These are phyloP conservation scores for Multifurca ochricompacta DNA, from an alignment of 768 basidiomycete species.

Conservation along the genomic window DNA sequence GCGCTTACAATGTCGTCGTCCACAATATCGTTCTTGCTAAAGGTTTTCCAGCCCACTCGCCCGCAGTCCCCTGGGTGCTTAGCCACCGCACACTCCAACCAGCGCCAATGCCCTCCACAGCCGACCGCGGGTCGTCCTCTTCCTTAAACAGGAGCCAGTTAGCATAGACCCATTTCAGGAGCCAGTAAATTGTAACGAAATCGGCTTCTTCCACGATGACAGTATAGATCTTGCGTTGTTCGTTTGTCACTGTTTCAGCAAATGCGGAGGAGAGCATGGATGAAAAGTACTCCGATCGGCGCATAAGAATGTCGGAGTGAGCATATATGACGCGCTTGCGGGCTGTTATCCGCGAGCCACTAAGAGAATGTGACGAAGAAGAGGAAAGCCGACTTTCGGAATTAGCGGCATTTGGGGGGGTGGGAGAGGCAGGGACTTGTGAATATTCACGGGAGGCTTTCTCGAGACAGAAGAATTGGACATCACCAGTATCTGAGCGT, in stretches of 20 bases:
- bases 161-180: slow-evolving; percentile 68
- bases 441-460: slow-evolving; percentile 29
- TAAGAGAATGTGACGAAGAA: slow-evolving; percentile 35
- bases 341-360: slow-evolving; percentile 41
- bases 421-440: slow-evolving; percentile 25
- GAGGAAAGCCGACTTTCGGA: slow-evolving; percentile 34
- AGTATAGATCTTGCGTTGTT: slow-evolving; percentile 52
- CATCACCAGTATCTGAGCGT: slow-evolving; percentile 59
- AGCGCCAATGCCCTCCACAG: slow-evolving; percentile 59
- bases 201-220: slow-evolving; percentile 73
- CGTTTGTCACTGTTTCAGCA: slow-evolving; percentile 43
- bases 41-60: slow-evolving; percentile 67
- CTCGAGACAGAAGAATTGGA: slow-evolving; percentile 69
- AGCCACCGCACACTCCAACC: slow-evolving; percentile 60
- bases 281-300: slow-evolving; percentile 72
- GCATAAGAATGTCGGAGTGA: slow-evolving; percentile 66
- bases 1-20: slow-evolving; percentile 42
- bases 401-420: slow-evolving; percentile 26
- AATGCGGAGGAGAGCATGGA: slow-evolving; percentile 69
- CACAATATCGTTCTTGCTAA: slow-evolving; percentile 31
- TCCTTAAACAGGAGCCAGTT: slow-evolving; percentile 68
- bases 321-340: slow-evolving; percentile 72
- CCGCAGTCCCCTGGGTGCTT: slow-evolving; percentile 32
- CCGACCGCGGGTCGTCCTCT: slow-evolving; percentile 57
- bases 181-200: slow-evolving; percentile 72